Conservation (phyloP, 164 flowering plant species). For the Chloranthus sessilifolius region DNA sequence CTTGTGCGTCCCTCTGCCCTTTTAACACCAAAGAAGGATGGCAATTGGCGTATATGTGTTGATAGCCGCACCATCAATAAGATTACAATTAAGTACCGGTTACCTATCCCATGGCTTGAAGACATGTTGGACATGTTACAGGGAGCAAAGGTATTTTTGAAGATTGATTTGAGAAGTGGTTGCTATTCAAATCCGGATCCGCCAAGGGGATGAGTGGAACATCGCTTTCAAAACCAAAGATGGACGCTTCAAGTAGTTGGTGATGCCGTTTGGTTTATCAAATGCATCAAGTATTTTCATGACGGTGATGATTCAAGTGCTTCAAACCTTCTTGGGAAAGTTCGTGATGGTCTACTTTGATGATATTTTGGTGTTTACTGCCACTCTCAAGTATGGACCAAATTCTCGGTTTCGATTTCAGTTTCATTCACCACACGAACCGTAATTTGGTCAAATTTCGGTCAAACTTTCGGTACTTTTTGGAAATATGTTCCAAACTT, state of each 20-base stretch:
- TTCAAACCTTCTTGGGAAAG: constrained; percentile 7
- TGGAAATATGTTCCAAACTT: no score
- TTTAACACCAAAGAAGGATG: constrained; percentile 10
- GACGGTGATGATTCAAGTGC: constrained; percentile 6
- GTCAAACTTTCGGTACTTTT: no score
- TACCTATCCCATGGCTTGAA: constrained; percentile 4
- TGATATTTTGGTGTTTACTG: constrained; percentile 6
- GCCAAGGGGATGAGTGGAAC: constrained; percentile 8
- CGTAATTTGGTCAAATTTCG: no score
- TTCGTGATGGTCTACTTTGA: constrained; percentile 6
- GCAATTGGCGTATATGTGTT: constrained; percentile 7
- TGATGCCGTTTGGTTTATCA: constrained; percentile 11
- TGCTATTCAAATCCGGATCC: constrained; percentile 1
- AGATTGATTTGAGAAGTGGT: constrained; percentile 5
- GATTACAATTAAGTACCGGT: constrained; percentile 1
- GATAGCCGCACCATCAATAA: constrained; percentile 1
- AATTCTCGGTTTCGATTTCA: no score
- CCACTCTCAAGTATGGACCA: no score
- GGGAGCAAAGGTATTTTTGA: not conserved
- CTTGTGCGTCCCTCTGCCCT: not conserved
- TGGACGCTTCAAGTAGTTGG: constrained; percentile 6
- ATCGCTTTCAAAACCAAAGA: constrained; percentile 8
- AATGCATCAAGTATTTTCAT: constrained; percentile 8
- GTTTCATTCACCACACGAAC: no score
- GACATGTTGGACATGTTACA: constrained; percentile 7